Evolutionary conservation across 148 eudicot genomes (phyloP).

Genomic region (Suaeda aralocaspica): DNA sequence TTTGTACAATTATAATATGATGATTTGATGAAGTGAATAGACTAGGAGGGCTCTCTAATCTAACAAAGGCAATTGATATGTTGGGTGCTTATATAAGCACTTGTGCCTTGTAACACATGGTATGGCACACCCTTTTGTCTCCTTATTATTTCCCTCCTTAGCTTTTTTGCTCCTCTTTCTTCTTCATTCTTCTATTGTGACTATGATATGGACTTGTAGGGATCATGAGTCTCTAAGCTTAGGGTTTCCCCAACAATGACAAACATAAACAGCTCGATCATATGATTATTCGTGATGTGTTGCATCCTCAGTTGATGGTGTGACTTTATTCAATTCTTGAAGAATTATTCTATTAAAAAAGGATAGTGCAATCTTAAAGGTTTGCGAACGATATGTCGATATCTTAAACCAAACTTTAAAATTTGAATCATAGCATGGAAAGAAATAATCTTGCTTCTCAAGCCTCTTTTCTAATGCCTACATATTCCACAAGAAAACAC

Average conservation of each 20-base stretch:
- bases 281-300: no score
- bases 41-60: neutral
- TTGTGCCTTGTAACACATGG: slow-evolving; percentile 27
- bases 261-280: no score
- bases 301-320: no score
- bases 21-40: slow-evolving; percentile 17
- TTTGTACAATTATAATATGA: no score
- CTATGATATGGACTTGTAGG: neutral
- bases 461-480: neutral
- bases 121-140: slow-evolving; percentile 22
- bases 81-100: slow-evolving; percentile 31
- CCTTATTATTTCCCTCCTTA: neutral
- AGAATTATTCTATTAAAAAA: no score
- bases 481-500: neutral
- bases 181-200: neutral
- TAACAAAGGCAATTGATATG: slow-evolving; percentile 14
- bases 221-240: neutral
- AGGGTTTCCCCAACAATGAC: no score
- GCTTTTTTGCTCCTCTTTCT: neutral
- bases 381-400: no score
- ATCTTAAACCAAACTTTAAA: no score
- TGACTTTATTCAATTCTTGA: no score
- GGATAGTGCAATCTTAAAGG: no score
- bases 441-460: no score
- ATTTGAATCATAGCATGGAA: no score